Conservation (phyloP, 2,329 filamentous ascomycete species). For the Nemania serpens region DNA sequence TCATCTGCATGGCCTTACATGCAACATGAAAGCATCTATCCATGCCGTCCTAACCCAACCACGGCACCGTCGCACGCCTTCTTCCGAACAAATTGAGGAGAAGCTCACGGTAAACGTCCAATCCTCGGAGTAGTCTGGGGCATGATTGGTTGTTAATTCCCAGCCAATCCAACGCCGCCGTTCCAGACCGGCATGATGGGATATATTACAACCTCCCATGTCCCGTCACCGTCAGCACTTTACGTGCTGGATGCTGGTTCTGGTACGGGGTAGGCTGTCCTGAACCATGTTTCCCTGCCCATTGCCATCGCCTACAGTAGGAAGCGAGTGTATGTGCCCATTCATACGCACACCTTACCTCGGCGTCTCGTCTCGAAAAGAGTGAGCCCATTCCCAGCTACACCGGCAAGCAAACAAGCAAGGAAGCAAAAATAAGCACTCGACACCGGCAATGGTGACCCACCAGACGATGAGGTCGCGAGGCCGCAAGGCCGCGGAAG, state of each 20-base stretch:
- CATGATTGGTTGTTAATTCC: conserved; percentile 17
- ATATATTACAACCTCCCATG: conserved; percentile 21
- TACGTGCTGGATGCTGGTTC: neutral
- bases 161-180: neutral
- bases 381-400: neutral
- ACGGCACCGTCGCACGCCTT: conserved; percentile 21
- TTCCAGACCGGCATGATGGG: conserved; percentile 21
- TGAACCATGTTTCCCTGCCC: conserved; percentile 4
- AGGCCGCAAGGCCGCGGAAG: conserved; percentile 16
- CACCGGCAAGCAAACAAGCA: neutral
- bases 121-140: conserved; percentile 5
- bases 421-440: neutral
- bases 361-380: no score
- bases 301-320: conserved; percentile 1
- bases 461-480: conserved; percentile 16
- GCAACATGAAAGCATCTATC: neutral
- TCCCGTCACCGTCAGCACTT: conserved; percentile 7
- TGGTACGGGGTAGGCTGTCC: conserved; percentile 6
- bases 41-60: conserved; percentile 3
- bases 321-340: conserved; percentile 1
- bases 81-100: conserved; percentile 33
- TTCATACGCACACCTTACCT: conserved; percentile 1
- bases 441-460: conserved; percentile 16
- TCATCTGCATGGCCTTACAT: conserved; percentile 5
- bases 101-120: conserved; percentile 9